Base-by-base conservation (phyloP, 2,329 filamentous ascomycete genomes). In the Fusarium goolgardi region DNA sequence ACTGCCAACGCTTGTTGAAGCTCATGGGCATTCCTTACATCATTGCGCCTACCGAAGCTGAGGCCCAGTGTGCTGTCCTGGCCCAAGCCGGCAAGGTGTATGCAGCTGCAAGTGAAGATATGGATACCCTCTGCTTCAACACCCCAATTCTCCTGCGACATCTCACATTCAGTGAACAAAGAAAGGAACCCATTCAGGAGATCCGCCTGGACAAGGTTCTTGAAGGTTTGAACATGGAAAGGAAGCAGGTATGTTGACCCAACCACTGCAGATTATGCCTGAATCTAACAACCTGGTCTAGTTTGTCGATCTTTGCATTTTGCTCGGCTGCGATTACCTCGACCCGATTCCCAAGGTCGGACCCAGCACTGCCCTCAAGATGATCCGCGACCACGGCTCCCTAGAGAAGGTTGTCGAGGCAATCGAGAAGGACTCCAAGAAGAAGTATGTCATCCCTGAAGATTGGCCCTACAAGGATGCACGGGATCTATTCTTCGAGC, bases 121-220 rank as follows among this genome's bases (percentile, higher is more conserved):
- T 99, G 96, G 96, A 99, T 77, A 99, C 96, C 0, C 83, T 99
- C 56, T 98, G 95, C 75, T 99, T 99, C 79, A 90, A 97, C 75
- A 86, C 94, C 52, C 96, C 96, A 0, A 94, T 99, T 61, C 82
- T 99, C 46, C 82, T 99, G 68, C 88, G 96, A 50, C 94, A 99
- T 80, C 86, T 99, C 67, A 99, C 96, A 3, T 98, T 97, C 79
- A 96, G 93, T 76, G 96, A 99, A 83, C 94, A 97, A 82, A 88
- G 95, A 68, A 99, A 99, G 81, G 94, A 98, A 78, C 96, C 96
- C 0, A 97, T 99, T 71, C 94, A 96, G 75, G 96, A 99, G 79
- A 97, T 99, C 51, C 90, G 93, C 74, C 82, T 98, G 18, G 90
- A 93, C 73, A 94, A 91, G 78, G 94, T 96, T 6, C 84, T 99